Base-by-base conservation (phyloP, 2,329 filamentous ascomycete species). In the Emericellopsis cladophorae region DNA sequence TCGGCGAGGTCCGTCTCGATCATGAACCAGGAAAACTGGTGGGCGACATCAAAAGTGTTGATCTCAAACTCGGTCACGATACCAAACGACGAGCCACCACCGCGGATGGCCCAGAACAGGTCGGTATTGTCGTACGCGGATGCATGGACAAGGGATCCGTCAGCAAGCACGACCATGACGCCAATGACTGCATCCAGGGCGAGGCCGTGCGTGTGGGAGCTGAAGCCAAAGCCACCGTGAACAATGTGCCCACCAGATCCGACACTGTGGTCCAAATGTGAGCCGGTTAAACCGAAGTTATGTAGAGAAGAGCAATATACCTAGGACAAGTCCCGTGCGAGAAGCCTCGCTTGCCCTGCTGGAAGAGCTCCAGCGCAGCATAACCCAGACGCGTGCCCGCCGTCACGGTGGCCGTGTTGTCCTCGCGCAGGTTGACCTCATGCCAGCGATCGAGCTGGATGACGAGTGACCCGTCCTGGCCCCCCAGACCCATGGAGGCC, bases 401-500 rank as follows among this genome's bases (percentile, higher is more conserved):
- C 12, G 24, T 32, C 26, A 42, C 35, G 1, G 48, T 53, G 4
- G 59, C 56, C n/a, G 60, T 50, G 7, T 49, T 57, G 18, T 38
- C 40, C 2, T 45, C 43, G 39, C 59, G 47, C 11, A 64, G 44
- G 1, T 45, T 50, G 23, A 67, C 54, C 4, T 45, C 45, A n/a
- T 61, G 52, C 53, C 67, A 61, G 4, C 54, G 51, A 31, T 65
- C 57, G 23, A 68, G 45, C 36, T 63, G 57, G 24, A 69, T 49
- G 12, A 67, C 55, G 14, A 68, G 48, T 11, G 59, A 58, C 1
- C 64, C 62, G 45, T 66, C 54, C 18, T 57, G 53, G 4, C 64
- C 64, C 1, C 63, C 64, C 10, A 57, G 56, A 44, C 67, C 66
- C 41, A 64, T 69, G 32, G 68, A 72, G 0, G 58, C 72, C 51